A percentile compares a stretch with the other conserved stretches of the same genome.
Conservation (phyloP, 1,139 yeast species). For the Debaryomyces subglobosus region DNA sequence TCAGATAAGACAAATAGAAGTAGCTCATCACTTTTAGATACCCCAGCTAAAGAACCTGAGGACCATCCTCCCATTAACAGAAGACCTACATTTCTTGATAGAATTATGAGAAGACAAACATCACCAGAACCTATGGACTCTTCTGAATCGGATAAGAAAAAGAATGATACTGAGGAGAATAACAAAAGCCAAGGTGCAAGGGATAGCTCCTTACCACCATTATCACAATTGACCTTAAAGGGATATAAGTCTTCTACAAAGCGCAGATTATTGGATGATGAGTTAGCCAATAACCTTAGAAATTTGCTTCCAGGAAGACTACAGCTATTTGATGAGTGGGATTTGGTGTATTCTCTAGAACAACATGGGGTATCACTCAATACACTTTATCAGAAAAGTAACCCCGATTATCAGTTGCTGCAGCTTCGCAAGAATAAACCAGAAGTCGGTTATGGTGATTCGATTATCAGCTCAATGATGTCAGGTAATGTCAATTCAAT, state of each 20-base stretch:
- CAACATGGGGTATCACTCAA: constrained; percentile 89
- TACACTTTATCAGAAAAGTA: constrained; percentile 61
- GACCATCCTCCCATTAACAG: neutral
- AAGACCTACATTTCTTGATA: constrained; percentile 11
- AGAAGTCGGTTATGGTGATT: constrained; percentile 43
- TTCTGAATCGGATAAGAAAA: constrained; percentile 5
- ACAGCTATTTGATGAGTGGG: constrained; percentile 80
- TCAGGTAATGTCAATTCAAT: constrained; percentile 21
- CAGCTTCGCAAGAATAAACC: constrained; percentile 20
- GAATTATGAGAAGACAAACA: constrained; percentile 14
- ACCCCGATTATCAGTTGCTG: constrained; percentile 35
- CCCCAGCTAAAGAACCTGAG: neutral
- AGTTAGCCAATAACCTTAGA: constrained; percentile 75
- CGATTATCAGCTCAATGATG: constrained; percentile 37
- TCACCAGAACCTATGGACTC: constrained; percentile 5
- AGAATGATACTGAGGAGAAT: neutral
- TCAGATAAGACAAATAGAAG: constrained; percentile 3
- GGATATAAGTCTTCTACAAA: constrained; percentile 66
- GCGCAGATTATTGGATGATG: constrained; percentile 56
- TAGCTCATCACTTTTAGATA: neutral
- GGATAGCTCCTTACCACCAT: constrained; percentile 31
- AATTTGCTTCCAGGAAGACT: constrained; percentile 73
- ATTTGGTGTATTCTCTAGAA: constrained; percentile 75
- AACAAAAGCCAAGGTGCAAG: neutral
- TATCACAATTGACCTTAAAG: constrained; percentile 31